These are phyloP conservation scores for Colletotrichum shisoi DNA, from an alignment of 2,329 filamentous ascomycete species.

Conservation along the genomic window DNA sequence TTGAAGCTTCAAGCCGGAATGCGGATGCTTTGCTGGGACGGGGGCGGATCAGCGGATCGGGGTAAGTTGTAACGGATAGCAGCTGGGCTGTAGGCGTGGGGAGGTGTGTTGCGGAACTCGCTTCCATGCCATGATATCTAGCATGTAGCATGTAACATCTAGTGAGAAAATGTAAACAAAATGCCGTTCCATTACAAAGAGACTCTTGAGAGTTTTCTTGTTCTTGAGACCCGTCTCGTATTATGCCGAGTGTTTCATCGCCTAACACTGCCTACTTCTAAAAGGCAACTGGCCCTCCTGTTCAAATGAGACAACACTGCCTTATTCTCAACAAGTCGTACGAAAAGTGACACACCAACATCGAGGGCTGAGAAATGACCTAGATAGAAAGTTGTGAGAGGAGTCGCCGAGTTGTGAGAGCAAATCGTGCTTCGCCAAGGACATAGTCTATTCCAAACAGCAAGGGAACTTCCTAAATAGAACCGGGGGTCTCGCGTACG, in stretches of 20 bases:
- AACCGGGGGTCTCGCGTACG: background rate
- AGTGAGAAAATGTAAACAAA: background rate
- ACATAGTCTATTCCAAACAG: background rate
- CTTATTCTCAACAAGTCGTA: too few species aligned
- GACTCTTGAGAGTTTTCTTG: too few species aligned
- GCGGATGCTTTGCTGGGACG: constrained; percentile 4
- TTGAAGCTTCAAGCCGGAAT: constrained; percentile 34
- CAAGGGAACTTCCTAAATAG: constrained; percentile 22
- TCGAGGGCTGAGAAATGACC: background rate
- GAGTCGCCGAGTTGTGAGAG: background rate
- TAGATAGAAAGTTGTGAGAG: constrained; percentile 3
- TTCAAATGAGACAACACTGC: too few species aligned
- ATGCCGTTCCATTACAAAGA: too few species aligned
- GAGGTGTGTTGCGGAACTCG: background rate
- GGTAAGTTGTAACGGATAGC: too few species aligned
- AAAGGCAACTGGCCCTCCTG: too few species aligned
- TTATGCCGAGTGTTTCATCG: too few species aligned
- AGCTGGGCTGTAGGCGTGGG: too few species aligned
- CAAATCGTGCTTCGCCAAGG: constrained; percentile 18
- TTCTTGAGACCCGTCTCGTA: too few species aligned
- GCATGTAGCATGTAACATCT: background rate
- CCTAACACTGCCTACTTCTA: too few species aligned
- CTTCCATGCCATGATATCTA: too few species aligned
- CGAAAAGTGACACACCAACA: background rate
- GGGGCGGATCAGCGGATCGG: too few species aligned